These are phyloP conservation scores for Torulaspora gathmanii DNA, from an alignment of 805 yeast genomes.

Conservation along the genomic window DNA sequence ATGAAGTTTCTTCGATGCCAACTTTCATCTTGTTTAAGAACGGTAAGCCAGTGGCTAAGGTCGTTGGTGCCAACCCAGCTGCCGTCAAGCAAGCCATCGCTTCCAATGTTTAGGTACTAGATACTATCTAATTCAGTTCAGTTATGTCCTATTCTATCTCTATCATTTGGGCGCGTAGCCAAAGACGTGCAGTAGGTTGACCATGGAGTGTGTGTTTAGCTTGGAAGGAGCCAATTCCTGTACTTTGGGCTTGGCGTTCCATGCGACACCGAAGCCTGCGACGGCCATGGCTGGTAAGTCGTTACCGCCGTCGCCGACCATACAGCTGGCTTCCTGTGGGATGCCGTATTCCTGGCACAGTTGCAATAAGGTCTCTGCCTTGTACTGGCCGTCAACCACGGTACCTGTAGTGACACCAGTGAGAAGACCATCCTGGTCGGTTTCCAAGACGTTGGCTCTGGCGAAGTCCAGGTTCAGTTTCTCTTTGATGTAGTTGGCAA, in stretches of 20 bases:
- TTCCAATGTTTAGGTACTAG: constrained; percentile 41
- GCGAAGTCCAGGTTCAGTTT: constrained; percentile 78
- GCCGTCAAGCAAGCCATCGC: constrained; percentile 67
- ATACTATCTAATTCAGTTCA: not conserved
- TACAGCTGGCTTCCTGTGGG: constrained; percentile 54
- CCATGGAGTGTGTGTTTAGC: constrained; percentile 66
- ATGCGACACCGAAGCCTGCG: constrained; percentile 93
- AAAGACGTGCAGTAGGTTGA: constrained; percentile 73
- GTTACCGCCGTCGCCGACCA: constrained; percentile 97
- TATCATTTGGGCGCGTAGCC: constrained; percentile 47
- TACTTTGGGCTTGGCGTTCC: constrained; percentile 95
- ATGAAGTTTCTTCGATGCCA: constrained; percentile 59
- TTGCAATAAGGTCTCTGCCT: constrained; percentile 65
- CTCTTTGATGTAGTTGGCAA: constrained; percentile 70
- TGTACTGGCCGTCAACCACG: constrained; percentile 79
- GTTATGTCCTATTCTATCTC: not conserved
- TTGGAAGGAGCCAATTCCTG: constrained; percentile 78
- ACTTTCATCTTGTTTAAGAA: constrained; percentile 72
- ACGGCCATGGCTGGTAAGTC: constrained; percentile 87
- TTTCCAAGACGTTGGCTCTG: constrained; percentile 68
- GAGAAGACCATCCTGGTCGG: constrained; percentile 44
- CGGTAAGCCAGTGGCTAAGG: constrained; percentile 73
- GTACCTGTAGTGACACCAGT: constrained; percentile 77
- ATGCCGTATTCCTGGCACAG: constrained; percentile 54
- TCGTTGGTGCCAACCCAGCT: constrained; percentile 87